Evolutionary conservation across 306 rosid genomes (phyloP), one percentile per base, ranked within the genome.

Genomic region (Leucaena leucocephala): DNA sequence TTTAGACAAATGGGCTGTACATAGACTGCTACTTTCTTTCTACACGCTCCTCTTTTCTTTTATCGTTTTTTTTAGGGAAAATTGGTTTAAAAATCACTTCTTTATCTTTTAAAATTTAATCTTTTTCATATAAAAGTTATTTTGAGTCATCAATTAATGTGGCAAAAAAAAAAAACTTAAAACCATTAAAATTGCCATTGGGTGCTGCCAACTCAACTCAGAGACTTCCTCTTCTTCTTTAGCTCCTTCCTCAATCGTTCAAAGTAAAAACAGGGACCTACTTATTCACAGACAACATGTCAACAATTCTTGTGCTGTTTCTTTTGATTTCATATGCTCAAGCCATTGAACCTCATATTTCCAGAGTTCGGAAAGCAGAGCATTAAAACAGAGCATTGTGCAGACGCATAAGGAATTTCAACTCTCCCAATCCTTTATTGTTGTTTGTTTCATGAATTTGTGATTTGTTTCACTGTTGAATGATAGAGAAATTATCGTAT

Each of bases 281-380:
- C 4, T 36, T 64, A 7, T 64, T 6, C 45, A 16, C 33, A 36
- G 15, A 8, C 40, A 33, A 33, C 67, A 61, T 17, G 74, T 22
- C 36, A n/a, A 52, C 50, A 12, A 65, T 73, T 34, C 69, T 80
- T 52, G 14, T 66, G 48, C 45, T 54, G 12, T 21, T 81, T 35
- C 22, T 75, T 6, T 16, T 67, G 35, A 34, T 59, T 45, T 75
- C 65, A 34, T 67, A 22, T 15, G 38, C 35, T 66, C 64, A 35
- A 81, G 63, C 63, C 63, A 66, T 55, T n/a, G 71, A 68, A 45
- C 36, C 74, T 81, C 80, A 44, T 62, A 44, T 58, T 57, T 57
- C 8, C 70, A 55, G 16, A 44, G 13, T 34, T 57, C 82, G 33
- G 65, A 75, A 19, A 38, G 42, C 44, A 63, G 16, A 57, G 45